Conservation (phyloP, 202 grass and related monocot species). For the Panicum virgatum region DNA sequence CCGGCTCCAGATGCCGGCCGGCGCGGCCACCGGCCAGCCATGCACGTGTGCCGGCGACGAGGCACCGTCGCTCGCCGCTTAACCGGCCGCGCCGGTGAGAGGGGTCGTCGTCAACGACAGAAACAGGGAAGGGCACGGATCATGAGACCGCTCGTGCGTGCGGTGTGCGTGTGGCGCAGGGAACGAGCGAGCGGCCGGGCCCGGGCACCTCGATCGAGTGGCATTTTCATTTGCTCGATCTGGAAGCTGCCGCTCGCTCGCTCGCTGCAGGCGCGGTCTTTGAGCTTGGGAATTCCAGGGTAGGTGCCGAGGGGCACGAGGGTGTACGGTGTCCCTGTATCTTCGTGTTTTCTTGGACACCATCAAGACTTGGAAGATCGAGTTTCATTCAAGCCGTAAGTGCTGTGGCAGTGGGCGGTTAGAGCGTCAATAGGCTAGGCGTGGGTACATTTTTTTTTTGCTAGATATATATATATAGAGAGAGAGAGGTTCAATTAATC, state of each 20-base stretch:
- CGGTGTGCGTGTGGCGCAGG: background rate
- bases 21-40: constrained; percentile 5
- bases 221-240: background rate
- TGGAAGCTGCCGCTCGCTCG: too few species aligned
- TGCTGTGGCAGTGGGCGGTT: too few species aligned
- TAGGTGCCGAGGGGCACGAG: background rate
- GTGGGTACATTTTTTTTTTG: too few species aligned
- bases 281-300: background rate
- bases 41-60: background rate
- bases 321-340: background rate
- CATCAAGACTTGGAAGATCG: background rate
- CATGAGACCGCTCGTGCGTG: constrained; percentile 1
- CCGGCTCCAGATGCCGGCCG: background rate
- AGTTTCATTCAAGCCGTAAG: background rate
- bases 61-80: background rate
- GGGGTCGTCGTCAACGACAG: background rate
- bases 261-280: constrained; percentile 19
- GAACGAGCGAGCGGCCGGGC: background rate
- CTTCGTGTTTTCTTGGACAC: background rate
- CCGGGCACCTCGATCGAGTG: background rate
- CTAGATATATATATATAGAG: too few species aligned
- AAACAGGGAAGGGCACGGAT: background rate
- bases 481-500: too few species aligned
- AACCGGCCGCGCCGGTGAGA: background rate
- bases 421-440: too few species aligned